These are phyloP conservation scores for Gomphus sp. DNA, from an alignment of 1,284 basidiomycete species.

Conservation along the genomic window DNA sequence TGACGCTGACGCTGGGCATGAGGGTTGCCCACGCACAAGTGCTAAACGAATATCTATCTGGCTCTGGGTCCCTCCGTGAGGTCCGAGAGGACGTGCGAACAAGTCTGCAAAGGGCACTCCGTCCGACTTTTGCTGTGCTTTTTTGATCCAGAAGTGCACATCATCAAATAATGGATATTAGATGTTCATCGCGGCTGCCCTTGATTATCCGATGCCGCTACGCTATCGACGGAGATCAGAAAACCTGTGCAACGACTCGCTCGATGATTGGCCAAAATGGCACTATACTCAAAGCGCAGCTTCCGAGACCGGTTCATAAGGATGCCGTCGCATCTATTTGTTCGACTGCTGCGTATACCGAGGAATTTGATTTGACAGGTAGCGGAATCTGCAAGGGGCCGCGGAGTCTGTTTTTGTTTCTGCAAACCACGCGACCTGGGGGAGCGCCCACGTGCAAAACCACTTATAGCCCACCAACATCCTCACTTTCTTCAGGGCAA, in stretches of 20 bases:
- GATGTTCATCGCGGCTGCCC: not conserved
- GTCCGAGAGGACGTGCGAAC: no score
- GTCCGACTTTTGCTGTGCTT: not conserved
- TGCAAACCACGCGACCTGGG: slow-evolving; percentile 6
- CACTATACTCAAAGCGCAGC: not conserved
- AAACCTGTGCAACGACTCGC: not conserved
- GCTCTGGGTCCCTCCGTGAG: no score
- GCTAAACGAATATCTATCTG: no score
- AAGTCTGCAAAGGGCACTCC: not conserved
- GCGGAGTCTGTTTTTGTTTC: not conserved
- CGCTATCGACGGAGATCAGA: not conserved
- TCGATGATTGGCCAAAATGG: no score
- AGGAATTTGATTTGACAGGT: not conserved
- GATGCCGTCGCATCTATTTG: not conserved
- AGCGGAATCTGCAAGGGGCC: not conserved
- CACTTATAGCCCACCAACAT: slow-evolving; percentile 5
- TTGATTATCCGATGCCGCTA: not conserved
- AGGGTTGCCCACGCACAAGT: no score
- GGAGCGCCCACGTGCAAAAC: slow-evolving; percentile 9
- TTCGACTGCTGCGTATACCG: not conserved
- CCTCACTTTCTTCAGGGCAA: not conserved
- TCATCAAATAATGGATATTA: not conserved
- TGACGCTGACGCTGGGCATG: no score
- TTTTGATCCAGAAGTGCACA: not conserved
- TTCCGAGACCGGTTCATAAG: not conserved